These are phyloP conservation scores for Wickerhamiella azymoides DNA, from an alignment of 805 yeast genomes.

Conservation along the genomic window DNA sequence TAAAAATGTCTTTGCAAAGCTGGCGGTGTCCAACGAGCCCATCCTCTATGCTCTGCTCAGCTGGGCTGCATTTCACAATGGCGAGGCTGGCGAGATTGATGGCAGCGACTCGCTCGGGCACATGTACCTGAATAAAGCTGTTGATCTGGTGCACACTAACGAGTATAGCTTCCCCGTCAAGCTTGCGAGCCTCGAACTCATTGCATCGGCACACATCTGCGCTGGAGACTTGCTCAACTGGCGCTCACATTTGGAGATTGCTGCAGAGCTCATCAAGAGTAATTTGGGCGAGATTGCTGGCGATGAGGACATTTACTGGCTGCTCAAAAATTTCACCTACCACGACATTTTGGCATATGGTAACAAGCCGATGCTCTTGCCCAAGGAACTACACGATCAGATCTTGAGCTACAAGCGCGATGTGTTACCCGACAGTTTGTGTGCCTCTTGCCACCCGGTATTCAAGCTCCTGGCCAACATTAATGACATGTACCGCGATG, in stretches of 20 bases:
- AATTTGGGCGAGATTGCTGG: constrained; percentile 36
- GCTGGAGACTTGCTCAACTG: constrained; percentile 69
- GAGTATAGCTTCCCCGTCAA: constrained; percentile 24
- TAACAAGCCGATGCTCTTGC: constrained; percentile 49
- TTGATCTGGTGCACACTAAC: constrained; percentile 12
- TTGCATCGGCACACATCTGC: constrained; percentile 69
- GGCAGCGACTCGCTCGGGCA: constrained; percentile 23
- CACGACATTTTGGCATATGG: constrained; percentile 63
- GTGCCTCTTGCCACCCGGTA: constrained; percentile 57
- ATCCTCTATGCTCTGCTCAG: constrained; percentile 41
- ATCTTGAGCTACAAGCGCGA: constrained; percentile 28
- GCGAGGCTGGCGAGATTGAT: constrained; percentile 14
- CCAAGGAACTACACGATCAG: constrained; percentile 43
- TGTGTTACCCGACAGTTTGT: constrained; percentile 47
- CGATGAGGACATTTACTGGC: constrained; percentile 51
- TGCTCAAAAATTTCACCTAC: constrained; percentile 65
- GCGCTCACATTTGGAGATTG: constrained; percentile 53
- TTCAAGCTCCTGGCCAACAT: constrained; percentile 59
- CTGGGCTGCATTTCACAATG: constrained; percentile 36
- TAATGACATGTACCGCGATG: constrained; percentile 41
- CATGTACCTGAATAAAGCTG: constrained; percentile 19
- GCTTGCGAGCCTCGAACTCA: constrained; percentile 52
- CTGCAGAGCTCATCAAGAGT: constrained; percentile 44
- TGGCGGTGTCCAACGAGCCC: constrained; percentile 38
- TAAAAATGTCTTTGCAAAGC: constrained; percentile 36